A percentile compares a stretch with the other conserved stretches of the same genome.
phyloP scores from a whole-genome alignment of 345 rosid species.

The Euphorbia tirucalli region DNA sequence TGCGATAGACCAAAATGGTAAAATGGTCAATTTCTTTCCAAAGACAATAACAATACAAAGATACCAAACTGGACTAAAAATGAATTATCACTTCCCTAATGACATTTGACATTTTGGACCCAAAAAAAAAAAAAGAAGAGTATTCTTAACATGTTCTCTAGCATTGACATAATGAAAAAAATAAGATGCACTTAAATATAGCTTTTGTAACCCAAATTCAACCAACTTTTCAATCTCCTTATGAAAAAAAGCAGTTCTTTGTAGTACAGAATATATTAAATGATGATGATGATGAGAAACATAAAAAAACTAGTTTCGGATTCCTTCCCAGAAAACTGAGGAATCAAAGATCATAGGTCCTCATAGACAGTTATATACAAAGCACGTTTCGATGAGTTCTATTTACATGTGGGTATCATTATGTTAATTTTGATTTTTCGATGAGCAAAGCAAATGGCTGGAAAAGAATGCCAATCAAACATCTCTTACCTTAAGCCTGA shows the following conservation, averaged over 20 bases:
- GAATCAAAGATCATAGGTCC: background rate
- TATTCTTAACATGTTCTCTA: too few relatives aligned
- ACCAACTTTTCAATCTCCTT: background rate
- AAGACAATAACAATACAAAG: too few relatives aligned
- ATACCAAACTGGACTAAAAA: too few relatives aligned
- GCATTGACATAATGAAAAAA: too few relatives aligned
- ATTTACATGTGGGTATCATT: slow-evolving; percentile 20
- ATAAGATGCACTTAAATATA: too few relatives aligned
- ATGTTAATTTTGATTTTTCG: background rate
- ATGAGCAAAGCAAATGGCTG: background rate
- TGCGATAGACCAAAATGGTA: too few relatives aligned
- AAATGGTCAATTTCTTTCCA: too few relatives aligned
- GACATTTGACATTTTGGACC: too few relatives aligned
- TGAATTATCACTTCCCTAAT: too few relatives aligned
- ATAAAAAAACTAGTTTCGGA: background rate
- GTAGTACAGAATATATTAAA: background rate
- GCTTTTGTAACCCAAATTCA: background rate
- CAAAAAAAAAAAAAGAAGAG: too few relatives aligned
- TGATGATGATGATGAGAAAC: background rate
- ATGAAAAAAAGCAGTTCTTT: background rate
- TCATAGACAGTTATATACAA: background rate
- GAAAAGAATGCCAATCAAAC: slow-evolving; percentile 28
- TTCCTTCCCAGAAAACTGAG: background rate
- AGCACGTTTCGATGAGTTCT: background rate
- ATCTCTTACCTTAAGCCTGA: slow-evolving; percentile 60